Evolutionary conservation across 2,329 filamentous ascomycete species (phyloP), one percentile per base, ranked within the genome.

Genomic region (Xylariaceae sp.): DNA sequence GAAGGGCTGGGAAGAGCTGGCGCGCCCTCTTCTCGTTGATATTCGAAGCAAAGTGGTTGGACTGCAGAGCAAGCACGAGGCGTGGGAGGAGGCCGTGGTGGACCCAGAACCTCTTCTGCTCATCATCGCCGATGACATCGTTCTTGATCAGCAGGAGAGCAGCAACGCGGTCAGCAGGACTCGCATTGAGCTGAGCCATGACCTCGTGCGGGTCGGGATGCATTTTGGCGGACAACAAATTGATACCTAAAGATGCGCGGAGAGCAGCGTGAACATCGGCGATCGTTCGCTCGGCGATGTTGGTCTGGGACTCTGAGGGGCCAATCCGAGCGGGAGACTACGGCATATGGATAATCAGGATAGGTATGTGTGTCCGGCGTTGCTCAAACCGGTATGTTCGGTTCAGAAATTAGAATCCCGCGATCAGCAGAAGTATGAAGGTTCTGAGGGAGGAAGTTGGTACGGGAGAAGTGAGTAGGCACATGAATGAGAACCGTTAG

Each of bases 121-220:
- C 87, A 39, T 88, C 82, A 74, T 97, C 91, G 23, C 94, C 94
- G 61, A 96, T 86, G 52, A 96, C 82, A 64, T 94, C 89, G 74
- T 96, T 94, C 78, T 96, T 97, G 35, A 99, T 77, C 48, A 80
- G 79, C 65, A 87, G 85, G 50, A 97, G 80, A 53, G 86, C 83
- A 30, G 79, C 76, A 47, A 83, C 76, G 67, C 83, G 82, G 63
- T 86, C 82, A 18, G 74, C 72, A 42, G 75, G 78, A 63, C 76
- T 78, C 8, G 86, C 80, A 67, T 76, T 80, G 53, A 71, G 68
- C 64, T 68, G 64, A 11, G 64, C 53, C 53, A 70, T 57, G n/a
- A 70, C 57, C 10, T 64, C 59, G 51, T 64, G 57, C 47, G 69
- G 58, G 60, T 70, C 67, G 45, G 68, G 63, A 15, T 68, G 66